Evolutionary conservation across 352 stramenopile species (phyloP), one percentile per base, ranked within the genome.

Genomic region (Globisporangium nodosum): DNA sequence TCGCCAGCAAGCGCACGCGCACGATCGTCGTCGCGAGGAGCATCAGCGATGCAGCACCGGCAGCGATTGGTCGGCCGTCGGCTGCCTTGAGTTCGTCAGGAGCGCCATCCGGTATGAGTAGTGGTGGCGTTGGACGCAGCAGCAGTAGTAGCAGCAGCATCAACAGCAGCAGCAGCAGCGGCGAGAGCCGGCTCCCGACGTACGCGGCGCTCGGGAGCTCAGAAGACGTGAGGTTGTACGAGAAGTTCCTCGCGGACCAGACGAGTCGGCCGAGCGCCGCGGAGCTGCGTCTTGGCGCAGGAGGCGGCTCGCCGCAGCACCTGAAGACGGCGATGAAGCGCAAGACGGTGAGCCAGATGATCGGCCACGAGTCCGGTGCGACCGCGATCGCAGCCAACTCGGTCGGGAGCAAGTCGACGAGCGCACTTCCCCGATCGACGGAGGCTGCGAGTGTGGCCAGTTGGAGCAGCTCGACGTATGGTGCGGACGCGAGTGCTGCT

Each of bases 151-250:
- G 37, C 21, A 42, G 52, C 52, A 20, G 55, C 24, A 37, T 37
- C 40, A 47, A 15, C 15, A 48, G 18, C 0, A 56, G 30, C 27
- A 31, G 31, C 54, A 27, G 53, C 21, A 49, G 15, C 57, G 67
- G 59, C 69, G 73, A 66, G 9, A 88, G 85, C 42, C 42, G 42
- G 49, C 54, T 92, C 21, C 66, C 61, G 5, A 65, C 76, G 12
- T 90, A 92, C 49, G 78, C 83, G 3, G 83, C 83, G 12, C 70
- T 92, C 3, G 83, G 83, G 5, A 70, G 61, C 5, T 67, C 65
- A 0, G 66, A 79, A 18, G 81, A 92, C 54, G 58, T 92, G 7
- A 71, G 81, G 15, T 60, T 75, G 9, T 90, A 87, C 43, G 73
- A 86, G 42, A 64, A 73, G 31, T 92, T 78, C 52, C 61, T 92